Evolutionary conservation across 2,329 filamentous ascomycete species (phyloP), one percentile per base, ranked within the genome.

Genomic region (Colletotrichum sp.): DNA sequence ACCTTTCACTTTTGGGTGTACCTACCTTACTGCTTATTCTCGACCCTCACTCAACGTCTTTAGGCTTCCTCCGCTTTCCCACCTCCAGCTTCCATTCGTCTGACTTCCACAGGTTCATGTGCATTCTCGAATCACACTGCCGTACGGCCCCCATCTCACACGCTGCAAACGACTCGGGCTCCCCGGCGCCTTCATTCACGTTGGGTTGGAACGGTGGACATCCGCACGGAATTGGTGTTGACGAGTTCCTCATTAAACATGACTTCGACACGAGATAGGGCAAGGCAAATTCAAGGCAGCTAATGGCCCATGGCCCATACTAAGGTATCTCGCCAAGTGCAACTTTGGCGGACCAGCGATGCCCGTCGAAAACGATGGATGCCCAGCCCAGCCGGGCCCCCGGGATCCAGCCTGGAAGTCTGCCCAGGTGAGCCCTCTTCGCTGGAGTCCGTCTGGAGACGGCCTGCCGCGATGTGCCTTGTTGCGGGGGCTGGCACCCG

Each of bases 351-450:
- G 39, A 44, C 49, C 69, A 73, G 34, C 34, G 70, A 73, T 55
- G 73, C 59, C 34, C 9, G 44, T 73, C 70, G 64, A 76, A 68
- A 16, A 28, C 34, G 30, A 65, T 68, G 57, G 57, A 68, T 76
- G 70, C 64, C 70, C 57, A 76, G 66, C 64, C 64, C 28, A n/a
- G 70, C 65, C 59, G 49, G 49, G 32, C 59, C 28, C 63, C 73
- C 59, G 49, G 73, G 70, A 73, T 76, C 70, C 64, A 63, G 70
- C 74, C 70, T 76, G 64, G 30, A 65, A 65, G 57, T 65, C 44
- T 63, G 63, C 69, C 73, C 69, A 59, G 57, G 39, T 64, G 57
- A 68, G 63, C 55, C 67, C 49, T 65, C 16, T 34, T 34, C 21
- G 67, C 67, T 65, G 60, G 72, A 39, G 63, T 32, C 26, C 16